phyloP scores from a whole-genome alignment of 345 rosid genomes.

The Salix dunnii region DNA sequence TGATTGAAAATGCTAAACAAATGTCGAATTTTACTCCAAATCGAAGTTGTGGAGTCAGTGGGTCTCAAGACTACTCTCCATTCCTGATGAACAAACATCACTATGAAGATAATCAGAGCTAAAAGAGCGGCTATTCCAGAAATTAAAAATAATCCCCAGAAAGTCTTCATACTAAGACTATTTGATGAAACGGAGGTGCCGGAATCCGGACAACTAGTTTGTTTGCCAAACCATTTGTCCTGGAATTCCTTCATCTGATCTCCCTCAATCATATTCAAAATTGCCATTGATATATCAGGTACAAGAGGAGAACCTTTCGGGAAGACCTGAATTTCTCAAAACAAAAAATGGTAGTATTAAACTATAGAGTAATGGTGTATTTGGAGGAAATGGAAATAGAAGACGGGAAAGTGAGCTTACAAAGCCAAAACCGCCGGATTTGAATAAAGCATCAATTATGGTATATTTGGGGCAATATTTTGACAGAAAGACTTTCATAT shows the following conservation, averaged over 20 bases:
- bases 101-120: neutral
- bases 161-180: conserved; percentile 7
- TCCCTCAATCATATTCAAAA: conserved; percentile 14
- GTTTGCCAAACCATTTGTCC: conserved; percentile 10
- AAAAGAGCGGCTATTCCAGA: conserved; percentile 1
- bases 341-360: no score
- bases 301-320: conserved; percentile 13
- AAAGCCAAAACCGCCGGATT: no score
- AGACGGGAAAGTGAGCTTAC: no score
- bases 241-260: conserved; percentile 16
- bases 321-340: no score
- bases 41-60: neutral
- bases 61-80: neutral
- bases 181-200: neutral
- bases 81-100: conserved; percentile 10
- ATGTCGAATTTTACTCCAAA: neutral
- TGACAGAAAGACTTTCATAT: no score
- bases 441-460: no score
- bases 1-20: conserved; percentile 10
- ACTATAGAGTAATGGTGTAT: no score
- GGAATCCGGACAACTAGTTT: neutral
- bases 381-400: no score
- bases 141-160: conserved; percentile 22
- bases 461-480: no score
- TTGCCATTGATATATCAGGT: conserved; percentile 6